Percentiles rank a stretch among this genome's conserved stretches.
These are phyloP conservation scores for Letharia lupina DNA, from an alignment of 495 filamentous ascomycete species.

Conservation along the genomic window DNA sequence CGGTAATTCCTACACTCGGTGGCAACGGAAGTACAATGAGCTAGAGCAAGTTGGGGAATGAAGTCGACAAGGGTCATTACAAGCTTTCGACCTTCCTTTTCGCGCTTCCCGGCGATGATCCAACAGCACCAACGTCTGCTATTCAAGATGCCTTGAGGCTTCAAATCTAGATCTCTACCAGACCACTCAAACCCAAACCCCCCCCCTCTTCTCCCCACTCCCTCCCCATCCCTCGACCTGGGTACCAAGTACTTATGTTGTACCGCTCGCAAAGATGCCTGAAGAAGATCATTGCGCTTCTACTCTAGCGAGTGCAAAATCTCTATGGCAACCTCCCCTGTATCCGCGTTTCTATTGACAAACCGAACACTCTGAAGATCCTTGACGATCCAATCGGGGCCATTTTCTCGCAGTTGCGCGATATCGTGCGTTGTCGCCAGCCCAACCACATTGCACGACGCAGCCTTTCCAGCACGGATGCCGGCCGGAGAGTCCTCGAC, in stretches of 20 bases:
- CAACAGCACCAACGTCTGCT: slow-evolving; percentile 17
- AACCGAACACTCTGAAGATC: slow-evolving; percentile 67
- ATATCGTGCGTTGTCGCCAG: slow-evolving; percentile 76
- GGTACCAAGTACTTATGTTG: not conserved
- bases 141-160: not conserved
- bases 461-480: slow-evolving; percentile 76
- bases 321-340: slow-evolving; percentile 49
- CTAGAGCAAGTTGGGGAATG: not conserved
- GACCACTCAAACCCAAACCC: not conserved
- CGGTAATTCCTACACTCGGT: not conserved
- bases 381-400: slow-evolving; percentile 79
- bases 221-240: not conserved
- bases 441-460: slow-evolving; percentile 82
- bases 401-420: slow-evolving; percentile 59
- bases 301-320: slow-evolving; percentile 35
- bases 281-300: slow-evolving; percentile 7
- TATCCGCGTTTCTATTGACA: slow-evolving; percentile 35
- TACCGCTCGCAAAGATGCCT: not conserved
- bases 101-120: slow-evolving; percentile 9
- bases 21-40: not conserved
- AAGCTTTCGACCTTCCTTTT: slow-evolving; percentile 3
- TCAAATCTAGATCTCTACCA: slow-evolving; percentile 5
- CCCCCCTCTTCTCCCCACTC: not conserved
- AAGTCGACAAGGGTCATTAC: not conserved
- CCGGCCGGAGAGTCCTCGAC: slow-evolving; percentile 93